These are phyloP conservation scores for Pseudogymnoascus pannorum DNA, from an alignment of 2,329 filamentous ascomycete genomes.

Conservation along the genomic window DNA sequence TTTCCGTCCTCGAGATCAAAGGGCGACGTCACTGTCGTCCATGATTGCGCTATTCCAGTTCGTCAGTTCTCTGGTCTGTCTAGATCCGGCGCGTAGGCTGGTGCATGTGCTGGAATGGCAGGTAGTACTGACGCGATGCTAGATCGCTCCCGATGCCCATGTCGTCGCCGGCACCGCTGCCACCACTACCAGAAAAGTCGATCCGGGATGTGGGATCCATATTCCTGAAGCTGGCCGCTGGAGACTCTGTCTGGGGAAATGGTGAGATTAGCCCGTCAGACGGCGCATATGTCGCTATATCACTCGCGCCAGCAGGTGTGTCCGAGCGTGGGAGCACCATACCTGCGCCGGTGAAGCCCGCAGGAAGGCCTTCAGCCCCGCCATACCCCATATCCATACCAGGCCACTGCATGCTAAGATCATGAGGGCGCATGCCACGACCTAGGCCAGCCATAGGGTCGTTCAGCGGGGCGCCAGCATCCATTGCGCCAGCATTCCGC, in stretches of 20 bases:
- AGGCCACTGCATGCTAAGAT: neutral
- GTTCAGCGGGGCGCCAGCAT: neutral
- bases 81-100: neutral
- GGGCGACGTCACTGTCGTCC: neutral
- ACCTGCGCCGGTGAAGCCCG: neutral
- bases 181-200: neutral
- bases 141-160: neutral
- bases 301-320: neutral
- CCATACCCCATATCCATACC: neutral
- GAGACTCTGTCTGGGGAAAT: neutral
- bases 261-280: neutral
- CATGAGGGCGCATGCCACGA: neutral
- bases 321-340: neutral
- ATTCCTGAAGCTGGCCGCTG: neutral
- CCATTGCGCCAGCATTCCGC: neutral
- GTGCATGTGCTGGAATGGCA: neutral
- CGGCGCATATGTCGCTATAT: neutral
- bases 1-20: neutral
- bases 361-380: neutral
- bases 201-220: neutral
- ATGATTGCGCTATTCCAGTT: constrained; percentile 1
- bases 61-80: neutral
- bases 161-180: neutral
- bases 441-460: neutral
- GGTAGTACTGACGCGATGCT: neutral